Percentiles rank a stretch among this genome's conserved stretches.
Conservation (phyloP, 2,329 filamentous ascomycete species). For the Verticillium albo-atrum region DNA sequence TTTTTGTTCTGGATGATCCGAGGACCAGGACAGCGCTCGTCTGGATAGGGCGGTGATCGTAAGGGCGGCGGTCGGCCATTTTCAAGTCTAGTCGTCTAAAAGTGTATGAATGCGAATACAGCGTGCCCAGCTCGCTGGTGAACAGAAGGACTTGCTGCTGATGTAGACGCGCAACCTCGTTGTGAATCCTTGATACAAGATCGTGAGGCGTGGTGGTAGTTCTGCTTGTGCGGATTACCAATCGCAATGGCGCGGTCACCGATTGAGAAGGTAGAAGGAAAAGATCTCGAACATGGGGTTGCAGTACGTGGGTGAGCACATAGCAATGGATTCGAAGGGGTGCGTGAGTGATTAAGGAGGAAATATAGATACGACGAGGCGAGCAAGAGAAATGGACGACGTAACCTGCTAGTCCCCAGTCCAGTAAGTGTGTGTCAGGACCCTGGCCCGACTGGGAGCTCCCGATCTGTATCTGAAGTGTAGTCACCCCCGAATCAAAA, state of each 20-base stretch:
- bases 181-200: no score
- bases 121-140: background rate
- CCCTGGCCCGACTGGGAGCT: conserved; percentile 6
- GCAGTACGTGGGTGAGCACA: background rate
- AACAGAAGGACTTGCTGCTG: no score
- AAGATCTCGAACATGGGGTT: background rate
- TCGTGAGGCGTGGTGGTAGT: no score
- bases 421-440: conserved; percentile 2
- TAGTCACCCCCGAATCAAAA: conserved; percentile 5
- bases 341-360: background rate
- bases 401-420: conserved; percentile 5
- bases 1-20: conserved; percentile 28
- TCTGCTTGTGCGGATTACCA: no score
- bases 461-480: background rate
- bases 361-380: background rate
- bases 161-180: no score
- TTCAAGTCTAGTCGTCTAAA: background rate
- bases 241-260: background rate
- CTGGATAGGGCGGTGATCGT: conserved; percentile 39
- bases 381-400: conserved; percentile 7
- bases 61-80: conserved; percentile 10
- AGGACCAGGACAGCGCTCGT: conserved; percentile 47
- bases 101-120: background rate
- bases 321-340: background rate
- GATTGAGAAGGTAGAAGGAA: background rate